Base-by-base conservation (phyloP, 2,329 filamentous ascomycete species). In the Cercospora nicotianae region DNA sequence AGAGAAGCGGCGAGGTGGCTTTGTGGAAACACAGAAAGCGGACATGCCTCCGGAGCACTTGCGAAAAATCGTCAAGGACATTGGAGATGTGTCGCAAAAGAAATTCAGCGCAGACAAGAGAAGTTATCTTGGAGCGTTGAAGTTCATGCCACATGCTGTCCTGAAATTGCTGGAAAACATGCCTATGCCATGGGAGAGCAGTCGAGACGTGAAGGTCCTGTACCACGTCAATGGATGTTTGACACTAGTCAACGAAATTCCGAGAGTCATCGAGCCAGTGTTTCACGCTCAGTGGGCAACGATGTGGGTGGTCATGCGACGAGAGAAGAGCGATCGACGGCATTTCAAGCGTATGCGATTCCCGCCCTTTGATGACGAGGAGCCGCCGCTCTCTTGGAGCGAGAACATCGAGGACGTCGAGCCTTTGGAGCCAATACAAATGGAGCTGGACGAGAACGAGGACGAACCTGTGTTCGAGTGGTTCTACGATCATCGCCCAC, bases 291-390 rank as follows among this genome's bases (percentile, higher is more conserved):
- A 99, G 80, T 99, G 95, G 95, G 95, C 95, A 12, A 96, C 94
- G 64, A 99, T 99, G 95, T 99, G 95, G 95, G 90, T 96, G 28
- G 93, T 91, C 55, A 99, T 99, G 95, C 89, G 95, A 75, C 91
- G 96, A 75, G 95, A 99, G 79, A 99, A 99, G 85, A 95, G 93
- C 77, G 95, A 99, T 77, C 86, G 95, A 80, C 85, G 94, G 77
- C 88, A 98, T 75, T 99, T 99, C 86, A 99, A 99, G 84, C 89
- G 95, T 72, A 99, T 99, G 95, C 89, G 96, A 74, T 99, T 99
- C 75, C 95, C 95, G 18, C 96, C 96, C 0, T 99, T 99, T 74
- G 95, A 99, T 74, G 96, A 99, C 77, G 95, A 99, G 82, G 95
- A 99, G 77, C 96, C 95, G 5, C 96, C 95, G 12, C 84, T 99